phyloP scores from a whole-genome alignment of 192 early-diverging fungal genomes.

The Coemansia asiatica region DNA sequence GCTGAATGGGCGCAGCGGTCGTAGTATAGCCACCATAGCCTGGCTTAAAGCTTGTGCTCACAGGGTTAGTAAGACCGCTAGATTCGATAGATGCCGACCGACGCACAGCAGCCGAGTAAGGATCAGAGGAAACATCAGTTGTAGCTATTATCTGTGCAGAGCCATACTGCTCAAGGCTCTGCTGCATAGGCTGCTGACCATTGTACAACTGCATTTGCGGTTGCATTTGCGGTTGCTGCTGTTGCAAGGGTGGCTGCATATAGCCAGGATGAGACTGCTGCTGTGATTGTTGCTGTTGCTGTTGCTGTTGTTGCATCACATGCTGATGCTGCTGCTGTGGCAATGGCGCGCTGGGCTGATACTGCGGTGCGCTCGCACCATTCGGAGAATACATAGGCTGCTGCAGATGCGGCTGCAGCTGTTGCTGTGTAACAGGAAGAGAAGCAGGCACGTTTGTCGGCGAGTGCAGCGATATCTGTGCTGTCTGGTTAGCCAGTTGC shows the following conservation, averaged over 20 bases:
- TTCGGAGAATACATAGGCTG: slow-evolving; percentile 22
- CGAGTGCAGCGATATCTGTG: slow-evolving; percentile 39
- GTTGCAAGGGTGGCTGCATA: slow-evolving; percentile 19
- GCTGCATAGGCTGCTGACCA: slow-evolving; percentile 14
- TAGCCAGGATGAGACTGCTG: slow-evolving; percentile 13
- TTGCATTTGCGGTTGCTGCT: slow-evolving; percentile 20
- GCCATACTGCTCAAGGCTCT: slow-evolving; percentile 10
- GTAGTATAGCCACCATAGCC: slow-evolving; percentile 42
- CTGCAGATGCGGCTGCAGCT: slow-evolving; percentile 11
- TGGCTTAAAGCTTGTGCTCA: slow-evolving; percentile 28
- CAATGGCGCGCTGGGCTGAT: slow-evolving; percentile 40
- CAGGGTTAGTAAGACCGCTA: slow-evolving; percentile 15
- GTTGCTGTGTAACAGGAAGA: slow-evolving; percentile 6
- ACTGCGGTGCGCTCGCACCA: slow-evolving; percentile 25
- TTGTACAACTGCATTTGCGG: slow-evolving; percentile 7
- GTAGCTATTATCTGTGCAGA: slow-evolving; percentile 2
- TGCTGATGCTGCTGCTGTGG: slow-evolving; percentile 22
- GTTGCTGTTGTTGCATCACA: slow-evolving; percentile 17
- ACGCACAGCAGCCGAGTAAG: slow-evolving; percentile 34
- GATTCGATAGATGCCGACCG: slow-evolving; percentile 25
- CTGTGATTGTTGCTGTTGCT: slow-evolving; percentile 10
- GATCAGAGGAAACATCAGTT: slow-evolving; percentile 25
- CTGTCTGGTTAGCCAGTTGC: slow-evolving; percentile 42
- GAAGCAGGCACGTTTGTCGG: slow-evolving; percentile 11
- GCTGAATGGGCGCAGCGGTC: slow-evolving; percentile 26